Conservation (phyloP, 140 eudicot genomes). For the Ambrosia hybrid region DNA sequence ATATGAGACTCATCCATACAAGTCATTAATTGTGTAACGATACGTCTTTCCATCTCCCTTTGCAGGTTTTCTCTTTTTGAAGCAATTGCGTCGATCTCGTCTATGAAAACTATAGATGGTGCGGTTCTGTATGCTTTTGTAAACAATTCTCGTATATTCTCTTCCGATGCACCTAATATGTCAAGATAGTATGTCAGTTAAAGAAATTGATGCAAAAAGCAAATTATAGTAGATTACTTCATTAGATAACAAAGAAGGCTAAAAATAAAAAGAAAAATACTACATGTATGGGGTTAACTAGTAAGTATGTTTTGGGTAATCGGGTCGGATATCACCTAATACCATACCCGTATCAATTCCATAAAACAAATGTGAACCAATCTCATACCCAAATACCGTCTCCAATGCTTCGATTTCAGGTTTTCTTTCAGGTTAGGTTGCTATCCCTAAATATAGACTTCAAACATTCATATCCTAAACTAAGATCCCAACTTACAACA, state of each 20-base stretch:
- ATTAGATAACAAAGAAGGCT: no score
- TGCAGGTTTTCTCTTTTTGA: conserved; percentile 86
- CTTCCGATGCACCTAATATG: conserved; percentile 89
- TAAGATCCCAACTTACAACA: no score
- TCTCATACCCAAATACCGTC: background rate
- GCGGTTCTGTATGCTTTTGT: conserved; percentile 89
- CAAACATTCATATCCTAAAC: no score
- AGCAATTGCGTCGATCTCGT: conserved; percentile 94
- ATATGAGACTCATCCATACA: conserved; percentile 87
- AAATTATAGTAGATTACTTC: no score
- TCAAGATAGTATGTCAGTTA: background rate
- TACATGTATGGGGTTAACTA: no score
- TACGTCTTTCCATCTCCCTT: conserved; percentile 85
- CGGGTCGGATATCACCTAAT: background rate
- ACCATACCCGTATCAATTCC: no score
- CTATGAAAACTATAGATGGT: conserved; percentile 91
- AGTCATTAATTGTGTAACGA: conserved; percentile 85
- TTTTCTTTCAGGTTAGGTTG: no score
- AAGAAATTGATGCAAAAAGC: background rate
- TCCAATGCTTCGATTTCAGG: background rate
- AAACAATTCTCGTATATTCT: conserved; percentile 78
- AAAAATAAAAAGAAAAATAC: no score
- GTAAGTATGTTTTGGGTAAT: no score
- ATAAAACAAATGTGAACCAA: background rate
- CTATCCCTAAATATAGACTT: no score